Percentiles rank a stretch among this genome's conserved stretches.
These are phyloP conservation scores for Nyssa sinensis DNA, from an alignment of 148 eudicot species.

Conservation along the genomic window DNA sequence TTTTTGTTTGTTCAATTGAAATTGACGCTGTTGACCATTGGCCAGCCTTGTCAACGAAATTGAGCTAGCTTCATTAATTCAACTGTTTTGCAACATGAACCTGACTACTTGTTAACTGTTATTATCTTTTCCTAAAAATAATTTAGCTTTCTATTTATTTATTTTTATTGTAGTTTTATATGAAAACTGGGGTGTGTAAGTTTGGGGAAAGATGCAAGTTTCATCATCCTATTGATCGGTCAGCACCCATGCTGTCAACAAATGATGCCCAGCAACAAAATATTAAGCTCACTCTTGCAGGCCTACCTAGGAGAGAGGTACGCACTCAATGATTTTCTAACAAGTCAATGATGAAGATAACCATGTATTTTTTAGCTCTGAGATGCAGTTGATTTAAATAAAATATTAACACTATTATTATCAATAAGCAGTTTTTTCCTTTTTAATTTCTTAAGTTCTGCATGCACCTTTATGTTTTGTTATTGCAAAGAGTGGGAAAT, in stretches of 20 bases:
- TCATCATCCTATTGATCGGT: slow-evolving; percentile 82
- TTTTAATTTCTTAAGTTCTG: not conserved
- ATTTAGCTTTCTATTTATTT: not conserved
- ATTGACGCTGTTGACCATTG: not conserved
- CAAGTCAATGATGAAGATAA: not conserved
- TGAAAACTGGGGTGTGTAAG: slow-evolving; percentile 88
- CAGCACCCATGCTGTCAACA: slow-evolving; percentile 34
- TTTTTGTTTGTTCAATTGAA: not conserved
- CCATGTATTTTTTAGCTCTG: not conserved
- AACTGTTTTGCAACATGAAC: not conserved
- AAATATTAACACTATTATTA: not conserved
- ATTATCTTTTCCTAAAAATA: not conserved
- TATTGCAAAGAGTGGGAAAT: not conserved
- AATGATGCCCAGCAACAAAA: slow-evolving; percentile 38
- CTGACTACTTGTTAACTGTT: not conserved
- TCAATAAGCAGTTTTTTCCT: not conserved
- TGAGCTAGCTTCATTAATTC: not conserved
- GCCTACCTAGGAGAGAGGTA: slow-evolving; percentile 99
- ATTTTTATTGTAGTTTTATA: slow-evolving; percentile 57
- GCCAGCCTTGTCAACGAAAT: not conserved
- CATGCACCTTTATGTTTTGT: not conserved
- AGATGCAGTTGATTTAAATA: not conserved
- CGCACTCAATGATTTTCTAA: slow-evolving; percentile 6
- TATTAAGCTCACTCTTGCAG: slow-evolving; percentile 84
- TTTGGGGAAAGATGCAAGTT: slow-evolving; percentile 81